Evolutionary conservation across 305 asterid species (phyloP), one percentile per base, ranked within the genome.

Genomic region (Salvia sclarea): DNA sequence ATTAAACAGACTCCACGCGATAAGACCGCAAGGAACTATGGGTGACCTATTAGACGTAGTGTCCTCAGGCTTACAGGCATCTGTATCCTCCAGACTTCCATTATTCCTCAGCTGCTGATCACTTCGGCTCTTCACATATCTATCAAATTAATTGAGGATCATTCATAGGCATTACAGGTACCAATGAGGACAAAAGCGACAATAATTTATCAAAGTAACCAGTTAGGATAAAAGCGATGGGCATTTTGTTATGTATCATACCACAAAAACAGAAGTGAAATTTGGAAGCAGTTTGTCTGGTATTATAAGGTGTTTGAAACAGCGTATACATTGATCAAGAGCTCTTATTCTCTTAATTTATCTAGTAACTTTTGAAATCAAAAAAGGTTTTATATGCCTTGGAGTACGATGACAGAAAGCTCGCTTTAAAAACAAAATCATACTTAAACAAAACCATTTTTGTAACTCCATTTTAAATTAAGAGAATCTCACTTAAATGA

Each of bases 11-110:
- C 95, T 91, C 96, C 95, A 91, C 1, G 97, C 97, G 41, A 91
- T 87, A 72, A 91, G 96, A 70, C 97, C 97, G 78, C 97, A 91
- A 49, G 97, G 97, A 68, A 91, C 95, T 62, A 91, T 85, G 50
- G 95, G 83, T 10, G 0, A 4, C 35, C 77, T 71, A 73, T 73
- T 14, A 1, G 3, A 1, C 49, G 79, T 78, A 17, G 35, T 20
- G 74, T 73, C 90, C 82, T 91, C 97, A 0, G 97, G 97, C 31
- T 76, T 77, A 80, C 97, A 91, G 20, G 85, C 37, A 79, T 72
- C 33, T 25, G 80, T 80, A 25, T 75, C 78, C 47, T 72, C 44
- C 50, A 25, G 75, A 61, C 63, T 79, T 14, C 76, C 68, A 47
- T 43, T 64, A 60, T 71, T 79, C 78, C 88, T 86, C 79, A 91